Evolutionary conservation across 768 basidiomycete species (phyloP), one percentile per base, ranked within the genome.

Genomic region (Serendipita vermifera): DNA sequence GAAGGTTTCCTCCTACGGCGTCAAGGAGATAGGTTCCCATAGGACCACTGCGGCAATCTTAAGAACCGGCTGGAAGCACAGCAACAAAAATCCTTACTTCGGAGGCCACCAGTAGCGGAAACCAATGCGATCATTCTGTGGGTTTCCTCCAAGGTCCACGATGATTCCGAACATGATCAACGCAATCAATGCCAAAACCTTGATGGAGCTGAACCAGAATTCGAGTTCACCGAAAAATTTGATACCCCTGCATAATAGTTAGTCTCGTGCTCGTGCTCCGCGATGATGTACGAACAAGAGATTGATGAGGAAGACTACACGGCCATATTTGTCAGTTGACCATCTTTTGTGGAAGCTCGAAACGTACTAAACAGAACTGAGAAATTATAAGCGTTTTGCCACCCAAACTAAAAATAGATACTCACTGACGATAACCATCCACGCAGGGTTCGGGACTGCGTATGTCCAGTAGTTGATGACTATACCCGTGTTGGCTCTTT

Each of bases 221-320:
- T 83, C 81, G n/a, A 83, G 68, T 64, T 85, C 82, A 54, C 82
- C 81, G 57, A 84, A 85, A 4, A 82, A 73, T 1, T 78, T 75
- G 20, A 85, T 76, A 38, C 81, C 81, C 38, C 46, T 51, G n/a
- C 11, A 26, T 66, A 13, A 71, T 67, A 24, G 73, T 58, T 64
- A 87, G 74, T 67, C 87, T 86, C 65, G 87, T 63, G 83, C 81
- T 15, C 83, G 68, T 64, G 85, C 82, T 54, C 82, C 81, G 57
- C 83, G 84, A 4, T 81, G 73, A 1, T 77, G 75, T 17, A 85
- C 76, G 39, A 81, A 81, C 39, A 83, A 70, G 13, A 82, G 64
- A 65, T 83, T 83, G 59, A 82, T 63, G 17, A 70, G 13, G 58
- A 78, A 75, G 55, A 82, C 77, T 80, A 56, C 14, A n/a, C n/a